These are phyloP conservation scores for Ambrosia artemisiifolia DNA, from an alignment of 129 eudicot species.

Conservation along the genomic window DNA sequence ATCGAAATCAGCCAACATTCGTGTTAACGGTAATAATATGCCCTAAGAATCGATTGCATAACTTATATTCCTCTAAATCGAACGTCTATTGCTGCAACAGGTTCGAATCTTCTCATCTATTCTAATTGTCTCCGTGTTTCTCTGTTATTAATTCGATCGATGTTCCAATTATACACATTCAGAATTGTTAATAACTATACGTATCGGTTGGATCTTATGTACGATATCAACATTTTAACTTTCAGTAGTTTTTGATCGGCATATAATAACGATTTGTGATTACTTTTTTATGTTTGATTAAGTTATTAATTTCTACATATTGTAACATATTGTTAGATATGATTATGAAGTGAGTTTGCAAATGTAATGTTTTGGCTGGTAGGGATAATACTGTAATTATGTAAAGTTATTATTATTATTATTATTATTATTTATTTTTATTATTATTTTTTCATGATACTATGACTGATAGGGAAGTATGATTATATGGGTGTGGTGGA, in stretches of 20 bases:
- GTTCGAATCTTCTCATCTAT: conserved; percentile 12
- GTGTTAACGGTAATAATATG: too few relatives aligned
- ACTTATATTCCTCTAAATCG: background rate
- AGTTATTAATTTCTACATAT: background rate
- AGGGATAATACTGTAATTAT: background rate
- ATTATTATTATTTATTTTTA: too few relatives aligned
- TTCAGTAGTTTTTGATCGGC: background rate
- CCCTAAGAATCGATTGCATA: background rate
- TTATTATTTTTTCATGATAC: too few relatives aligned
- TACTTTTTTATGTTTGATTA: background rate
- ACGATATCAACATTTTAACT: background rate
- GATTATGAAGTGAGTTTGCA: background rate
- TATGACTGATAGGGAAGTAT: background rate
- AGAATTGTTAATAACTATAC: background rate
- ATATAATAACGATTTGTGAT: background rate
- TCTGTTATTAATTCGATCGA: background rate
- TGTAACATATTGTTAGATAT: background rate
- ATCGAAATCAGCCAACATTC: too few relatives aligned
- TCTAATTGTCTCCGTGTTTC: background rate
- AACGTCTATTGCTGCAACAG: conserved; percentile 14
- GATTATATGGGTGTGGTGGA: conserved; percentile 8
- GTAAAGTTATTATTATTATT: background rate
- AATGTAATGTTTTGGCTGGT: background rate
- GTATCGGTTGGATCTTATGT: conserved; percentile 11
- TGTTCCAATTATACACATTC: background rate